phyloP scores from a whole-genome alignment of 192 early-diverging fungal genomes.

The Rhizoclosmatium globosum region DNA sequence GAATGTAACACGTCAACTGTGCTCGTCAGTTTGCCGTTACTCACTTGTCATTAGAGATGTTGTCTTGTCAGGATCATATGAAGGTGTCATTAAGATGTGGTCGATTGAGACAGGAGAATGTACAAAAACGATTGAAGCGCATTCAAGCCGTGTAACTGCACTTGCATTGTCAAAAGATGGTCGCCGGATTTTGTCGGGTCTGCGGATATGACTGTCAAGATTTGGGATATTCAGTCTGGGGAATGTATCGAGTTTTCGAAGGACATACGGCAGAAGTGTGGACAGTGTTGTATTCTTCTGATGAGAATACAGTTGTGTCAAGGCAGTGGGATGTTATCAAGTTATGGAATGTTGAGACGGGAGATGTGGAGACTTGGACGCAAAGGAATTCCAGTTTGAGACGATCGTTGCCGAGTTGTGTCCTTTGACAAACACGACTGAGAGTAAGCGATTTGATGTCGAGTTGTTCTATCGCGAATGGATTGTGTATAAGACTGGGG shows the following conservation, averaged over 20 bases:
- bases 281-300: no score
- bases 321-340: no score
- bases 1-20: background rate
- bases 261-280: background rate
- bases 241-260: constrained; percentile 1
- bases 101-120: constrained; percentile 11
- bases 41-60: background rate
- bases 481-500: no score
- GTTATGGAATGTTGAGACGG: no score
- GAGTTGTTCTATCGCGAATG: no score
- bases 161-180: constrained; percentile 33
- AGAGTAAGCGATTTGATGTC: no score
- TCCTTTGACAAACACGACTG: no score
- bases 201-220: constrained; percentile 25
- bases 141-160: constrained; percentile 17
- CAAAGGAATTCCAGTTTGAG: no score
- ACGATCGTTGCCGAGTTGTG: no score
- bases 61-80: constrained; percentile 22
- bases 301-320: no score
- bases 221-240: constrained; percentile 28
- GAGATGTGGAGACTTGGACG: no score
- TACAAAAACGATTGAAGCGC: constrained; percentile 24
- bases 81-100: constrained; percentile 25
- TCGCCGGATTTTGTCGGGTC: constrained; percentile 23
- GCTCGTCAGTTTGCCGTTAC: background rate